phyloP scores from a whole-genome alignment of 78 protist genomes.

The Dictyostelium discoideum region dicty_2.7 NC_007088.5:1267001-1267500 shows the following conservation, averaged over 20 bases:
- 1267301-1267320: neutral
- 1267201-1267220: neutral
- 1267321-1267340: neutral
- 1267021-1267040: neutral
- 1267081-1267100: neutral
- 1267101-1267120: neutral
- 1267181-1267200: neutral
- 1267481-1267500: neutral
- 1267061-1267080: neutral
- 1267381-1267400: neutral
- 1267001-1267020: too few relatives aligned
- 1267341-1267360: neutral
- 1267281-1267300: neutral
- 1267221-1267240: neutral
- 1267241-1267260: neutral
- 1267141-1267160: neutral
- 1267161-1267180: neutral
- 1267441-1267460: neutral
- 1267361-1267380: neutral
- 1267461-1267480: neutral
- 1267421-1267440: neutral
- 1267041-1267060: neutral
- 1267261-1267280: neutral
- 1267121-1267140: neutral
- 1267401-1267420: neutral